Base-by-base conservation (phyloP, 2,329 filamentous ascomycete species). In the Colletotrichum sp. region DNA sequence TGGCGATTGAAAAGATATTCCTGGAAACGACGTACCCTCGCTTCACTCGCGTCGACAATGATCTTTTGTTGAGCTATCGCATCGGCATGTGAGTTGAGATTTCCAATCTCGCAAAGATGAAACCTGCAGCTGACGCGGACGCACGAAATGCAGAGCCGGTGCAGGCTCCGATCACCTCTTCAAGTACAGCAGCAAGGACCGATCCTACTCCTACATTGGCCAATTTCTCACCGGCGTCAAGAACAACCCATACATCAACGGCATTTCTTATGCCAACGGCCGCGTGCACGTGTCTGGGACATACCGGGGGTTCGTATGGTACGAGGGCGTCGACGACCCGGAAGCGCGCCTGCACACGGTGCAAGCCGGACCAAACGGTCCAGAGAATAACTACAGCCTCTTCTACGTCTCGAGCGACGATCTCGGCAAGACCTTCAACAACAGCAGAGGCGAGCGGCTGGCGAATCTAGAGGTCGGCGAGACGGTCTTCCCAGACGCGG, bases 341-440 rank as follows among this genome's bases (percentile, higher is more conserved):
- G 60, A 67, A 10, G 75, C 65, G 36, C 36, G 71, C 12, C 60
- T 66, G n/a, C 71, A 76, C 60, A 76, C 71, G 8, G 71, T 62
- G 3, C 74, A 76, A 8, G 75, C 75, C 6, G 75, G 75, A 12
- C 75, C 75, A 10, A 76, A 76, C 16, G 75, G 75, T 4, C 71
- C 72, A n/a, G 75, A 76, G 32, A 76, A 76, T 12, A 76, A 76
- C 32, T 65, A 75, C 34, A 57, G 71, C 65, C 55, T 76, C 24
- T 76, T 75, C 62, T 76, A 76, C 72, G 70, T 76, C 13, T 52
- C 34, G 30, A 76, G 75, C 60, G 75, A 75, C 7, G 75, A 76
- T 24, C 60, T 64, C 0, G 75, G 75, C 1, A 62, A 67, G 34
- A 75, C 72, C 0, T 75, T 75, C 55, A 34, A 62, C 24, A 76